phyloP scores from a whole-genome alignment of 2,329 filamentous ascomycete species.

The Cladobotryum mycophilum region DNA sequence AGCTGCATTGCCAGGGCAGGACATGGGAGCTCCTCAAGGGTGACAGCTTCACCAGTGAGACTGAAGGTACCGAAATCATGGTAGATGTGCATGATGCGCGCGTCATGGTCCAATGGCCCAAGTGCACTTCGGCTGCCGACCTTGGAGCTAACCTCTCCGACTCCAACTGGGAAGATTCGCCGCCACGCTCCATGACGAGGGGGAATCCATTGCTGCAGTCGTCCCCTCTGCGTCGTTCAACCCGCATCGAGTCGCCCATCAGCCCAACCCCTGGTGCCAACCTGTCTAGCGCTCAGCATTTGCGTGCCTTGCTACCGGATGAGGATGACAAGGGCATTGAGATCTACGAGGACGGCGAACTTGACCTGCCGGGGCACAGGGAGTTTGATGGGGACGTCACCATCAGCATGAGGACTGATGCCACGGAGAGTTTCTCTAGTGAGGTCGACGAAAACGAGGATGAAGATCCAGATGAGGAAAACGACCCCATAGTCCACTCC shows the following conservation, averaged over 20 bases:
- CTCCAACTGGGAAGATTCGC: constrained; percentile 65
- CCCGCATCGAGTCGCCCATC: constrained; percentile 65
- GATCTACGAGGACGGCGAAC: constrained; percentile 65
- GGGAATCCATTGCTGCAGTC: constrained; percentile 45
- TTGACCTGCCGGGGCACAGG: constrained; percentile 33
- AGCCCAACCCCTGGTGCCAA: constrained; percentile 51
- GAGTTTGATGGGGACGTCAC: constrained; percentile 18
- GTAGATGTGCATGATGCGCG: constrained; percentile 90
- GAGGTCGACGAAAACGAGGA: constrained; percentile 53
- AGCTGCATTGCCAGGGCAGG: constrained; percentile 82
- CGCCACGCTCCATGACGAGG: constrained; percentile 31
- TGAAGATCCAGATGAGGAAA: constrained; percentile 74
- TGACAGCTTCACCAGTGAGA: constrained; percentile 84
- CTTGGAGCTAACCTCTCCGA: constrained; percentile 51
- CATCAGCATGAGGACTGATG: constrained; percentile 45
- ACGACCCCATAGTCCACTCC: constrained; percentile 86
- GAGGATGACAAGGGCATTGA: constrained; percentile 44
- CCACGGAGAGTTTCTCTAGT: constrained; percentile 49
- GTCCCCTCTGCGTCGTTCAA: constrained; percentile 50
- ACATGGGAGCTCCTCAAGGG: constrained; percentile 83
- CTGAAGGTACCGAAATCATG: constrained; percentile 84
- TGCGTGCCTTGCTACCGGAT: constrained; percentile 39
- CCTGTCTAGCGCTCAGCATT: constrained; percentile 36
- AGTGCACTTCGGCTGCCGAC: constrained; percentile 33
- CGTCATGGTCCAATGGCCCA: constrained; percentile 84